These are phyloP conservation scores for Aspergillus bombycis DNA, from an alignment of 2,329 filamentous ascomycete species.

Conservation along the genomic window DNA sequence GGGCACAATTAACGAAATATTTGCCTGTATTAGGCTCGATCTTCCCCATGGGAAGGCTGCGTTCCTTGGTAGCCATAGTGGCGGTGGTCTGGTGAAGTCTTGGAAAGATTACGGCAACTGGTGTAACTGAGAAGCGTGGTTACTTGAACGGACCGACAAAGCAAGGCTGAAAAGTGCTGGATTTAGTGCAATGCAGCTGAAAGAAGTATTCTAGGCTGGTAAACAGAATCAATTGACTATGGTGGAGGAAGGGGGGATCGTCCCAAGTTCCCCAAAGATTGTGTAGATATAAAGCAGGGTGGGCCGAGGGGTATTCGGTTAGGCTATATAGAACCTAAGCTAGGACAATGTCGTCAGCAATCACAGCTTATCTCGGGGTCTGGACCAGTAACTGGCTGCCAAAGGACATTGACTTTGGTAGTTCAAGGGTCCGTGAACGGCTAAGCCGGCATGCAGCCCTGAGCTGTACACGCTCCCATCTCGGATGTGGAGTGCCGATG, in stretches of 20 bases:
- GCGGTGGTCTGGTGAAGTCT: neutral
- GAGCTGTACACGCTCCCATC: neutral
- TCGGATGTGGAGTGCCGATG: neutral
- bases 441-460: neutral
- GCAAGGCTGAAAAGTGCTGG: neutral
- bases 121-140: neutral
- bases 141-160: neutral
- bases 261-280: neutral
- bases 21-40: slow-evolving; percentile 79
- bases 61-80: slow-evolving; percentile 36
- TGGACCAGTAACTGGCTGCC: neutral
- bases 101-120: neutral
- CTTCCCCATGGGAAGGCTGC: slow-evolving; percentile 46
- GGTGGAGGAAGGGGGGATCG: neutral
- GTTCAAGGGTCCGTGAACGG: neutral
- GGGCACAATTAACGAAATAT: slow-evolving; percentile 81
- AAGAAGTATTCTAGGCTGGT: neutral
- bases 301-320: neutral
- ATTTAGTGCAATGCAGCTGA: neutral
- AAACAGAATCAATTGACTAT: neutral
- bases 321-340: neutral
- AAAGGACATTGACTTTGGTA: neutral
- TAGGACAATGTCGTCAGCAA: neutral
- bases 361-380: neutral
- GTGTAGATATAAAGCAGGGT: neutral